Evolutionary conservation across 2,329 filamentous ascomycete species (phyloP), one percentile per base, ranked within the genome.

Genomic region (Chaetoscypha palmicola): DNA sequence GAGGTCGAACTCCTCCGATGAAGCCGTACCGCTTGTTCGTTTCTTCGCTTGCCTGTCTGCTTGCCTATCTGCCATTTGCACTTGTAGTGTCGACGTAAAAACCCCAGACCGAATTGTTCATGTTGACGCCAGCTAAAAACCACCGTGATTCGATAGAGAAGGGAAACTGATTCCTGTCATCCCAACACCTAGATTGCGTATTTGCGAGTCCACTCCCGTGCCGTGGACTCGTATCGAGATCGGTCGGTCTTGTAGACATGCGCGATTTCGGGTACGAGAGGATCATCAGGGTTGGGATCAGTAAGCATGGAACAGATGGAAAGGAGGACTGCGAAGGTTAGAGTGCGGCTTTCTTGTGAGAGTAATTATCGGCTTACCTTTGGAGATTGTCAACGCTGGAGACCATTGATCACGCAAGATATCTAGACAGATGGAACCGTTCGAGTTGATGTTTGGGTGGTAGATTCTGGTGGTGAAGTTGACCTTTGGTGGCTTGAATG

Each of bases 401-500:
- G 90, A 96, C 92, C 92, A 98, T 74, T 98, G 92, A 69, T 98
- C 92, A 74, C 92, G 83, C 64, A 98, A 76, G 64, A 98, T 98
- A 65, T 98, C 92, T 67, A 98, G 73, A 69, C 92, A 98, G 70
- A 98, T 98, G 71, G 90, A 96, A 69, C 92, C 92, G 69, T 97
- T 97, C 58, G 88, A 94, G 81, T 98, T 98, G 88, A 98, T 98
- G 74, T 98, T 98, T 62, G 92, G 92, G 74, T 98, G 92, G 69
- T 98, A 98, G 75, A 98, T 97, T 66, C 91, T 86, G 55, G 92
- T 98, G 61, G 89, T 97, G 79, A 98, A 98, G 84, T 96, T 96
- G 71, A 98, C 90, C 81, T 98, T 98, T 59, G 92, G 92, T 52
- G 92, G 92, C 84, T 98, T 98, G 79, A 98, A 98, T 32, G 92